A percentile compares a stretch with the other conserved stretches of the same genome.
Evolutionary conservation across 2,329 filamentous ascomycete genomes (phyloP).

Genomic region (Ophiostoma angusticollis): DNA sequence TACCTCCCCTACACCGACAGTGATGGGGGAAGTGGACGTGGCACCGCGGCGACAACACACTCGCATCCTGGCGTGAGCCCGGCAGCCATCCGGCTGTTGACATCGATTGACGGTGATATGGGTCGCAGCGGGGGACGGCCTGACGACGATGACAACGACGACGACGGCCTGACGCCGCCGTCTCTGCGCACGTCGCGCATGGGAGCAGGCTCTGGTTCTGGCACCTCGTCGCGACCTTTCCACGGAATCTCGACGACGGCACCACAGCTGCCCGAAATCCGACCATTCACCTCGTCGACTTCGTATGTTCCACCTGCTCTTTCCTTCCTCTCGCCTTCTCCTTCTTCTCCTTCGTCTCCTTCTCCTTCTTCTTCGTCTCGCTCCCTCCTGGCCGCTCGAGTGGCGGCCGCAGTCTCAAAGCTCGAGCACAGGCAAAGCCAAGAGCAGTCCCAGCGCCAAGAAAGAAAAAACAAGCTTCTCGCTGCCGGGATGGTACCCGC

Average conservation of each 20-base stretch:
- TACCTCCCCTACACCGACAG: constrained; percentile 44
- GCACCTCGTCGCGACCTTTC: neutral
- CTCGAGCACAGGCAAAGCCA: constrained; percentile 18
- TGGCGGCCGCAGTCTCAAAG: constrained; percentile 20
- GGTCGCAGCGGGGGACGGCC: too few relatives aligned
- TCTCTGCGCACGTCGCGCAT: constrained; percentile 2
- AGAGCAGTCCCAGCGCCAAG: constrained; percentile 1
- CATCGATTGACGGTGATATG: constrained; percentile 44
- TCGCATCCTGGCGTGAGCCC: constrained; percentile 15
- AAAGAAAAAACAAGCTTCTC: neutral
- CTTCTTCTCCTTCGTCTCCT: constrained; percentile 12
- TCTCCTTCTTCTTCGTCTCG: neutral
- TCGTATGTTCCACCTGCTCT: constrained; percentile 37
- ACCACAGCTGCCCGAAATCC: constrained; percentile 9
- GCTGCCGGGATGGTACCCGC: too few relatives aligned
- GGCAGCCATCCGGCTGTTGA: constrained; percentile 47
- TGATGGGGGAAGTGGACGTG: constrained; percentile 35
- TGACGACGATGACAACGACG: constrained; percentile 6
- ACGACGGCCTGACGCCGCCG: constrained; percentile 8
- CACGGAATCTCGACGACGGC: constrained; percentile 1
- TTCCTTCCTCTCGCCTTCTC: neutral
- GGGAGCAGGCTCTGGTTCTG: too few relatives aligned
- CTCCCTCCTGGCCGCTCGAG: constrained; percentile 6
- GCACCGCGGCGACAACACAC: constrained; percentile 25
- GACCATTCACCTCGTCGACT: constrained; percentile 31